Conservation (phyloP, 23 red algal species). For the Gracilariopsis chorda region DNA sequence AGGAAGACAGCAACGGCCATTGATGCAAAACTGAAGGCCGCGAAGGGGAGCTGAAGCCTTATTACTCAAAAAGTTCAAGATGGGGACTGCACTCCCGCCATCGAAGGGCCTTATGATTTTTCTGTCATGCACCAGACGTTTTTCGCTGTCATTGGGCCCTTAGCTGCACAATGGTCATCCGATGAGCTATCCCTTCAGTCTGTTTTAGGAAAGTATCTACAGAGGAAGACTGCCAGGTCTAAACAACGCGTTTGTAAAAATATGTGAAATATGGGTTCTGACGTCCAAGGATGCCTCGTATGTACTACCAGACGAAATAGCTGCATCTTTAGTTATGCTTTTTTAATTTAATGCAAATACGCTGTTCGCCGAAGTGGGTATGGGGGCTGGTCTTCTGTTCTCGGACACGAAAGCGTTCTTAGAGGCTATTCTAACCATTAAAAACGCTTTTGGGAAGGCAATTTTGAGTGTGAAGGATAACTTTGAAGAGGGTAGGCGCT, state of each 20-base stretch:
- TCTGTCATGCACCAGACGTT: constrained; percentile 39
- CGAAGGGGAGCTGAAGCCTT: neutral
- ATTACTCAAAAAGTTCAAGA: neutral
- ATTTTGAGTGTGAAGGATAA: neutral
- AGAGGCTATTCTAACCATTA: neutral
- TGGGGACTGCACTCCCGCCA: neutral
- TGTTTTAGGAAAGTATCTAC: neutral
- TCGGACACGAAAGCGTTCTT: constrained; percentile 33
- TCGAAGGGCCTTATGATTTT: constrained; percentile 51
- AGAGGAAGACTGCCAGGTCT: neutral
- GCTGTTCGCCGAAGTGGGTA: constrained; percentile 42
- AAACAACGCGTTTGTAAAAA: constrained; percentile 12
- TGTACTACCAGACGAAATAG: constrained; percentile 13
- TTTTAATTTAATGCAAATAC: neutral
- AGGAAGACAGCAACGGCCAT: neutral
- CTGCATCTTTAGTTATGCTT: neutral
- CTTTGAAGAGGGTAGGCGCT: neutral
- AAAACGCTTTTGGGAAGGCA: neutral
- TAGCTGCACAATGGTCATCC: constrained; percentile 36
- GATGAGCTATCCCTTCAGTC: neutral
- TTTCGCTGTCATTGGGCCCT: constrained; percentile 10
- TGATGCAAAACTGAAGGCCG: constrained; percentile 25
- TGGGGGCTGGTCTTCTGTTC: constrained; percentile 4
- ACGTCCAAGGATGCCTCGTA: neutral
- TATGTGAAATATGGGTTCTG: neutral